Percentiles rank a stretch among this genome's conserved stretches.
These are phyloP conservation scores for Lachancea mirantina DNA, from an alignment of 805 yeast species.

Conservation along the genomic window DNA sequence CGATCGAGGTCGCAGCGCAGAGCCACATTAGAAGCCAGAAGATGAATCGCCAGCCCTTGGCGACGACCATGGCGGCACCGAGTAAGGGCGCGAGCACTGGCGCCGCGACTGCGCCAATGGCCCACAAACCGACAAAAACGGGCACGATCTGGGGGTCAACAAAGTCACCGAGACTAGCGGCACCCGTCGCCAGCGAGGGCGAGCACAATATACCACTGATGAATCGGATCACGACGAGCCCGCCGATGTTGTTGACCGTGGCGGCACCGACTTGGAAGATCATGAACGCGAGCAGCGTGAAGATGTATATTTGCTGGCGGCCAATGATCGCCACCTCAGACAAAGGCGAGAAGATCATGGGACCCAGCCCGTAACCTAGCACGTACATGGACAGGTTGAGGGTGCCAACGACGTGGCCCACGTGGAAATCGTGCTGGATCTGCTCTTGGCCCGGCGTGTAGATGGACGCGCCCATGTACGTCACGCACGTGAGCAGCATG, in stretches of 20 bases:
- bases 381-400: conserved; percentile 50
- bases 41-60: conserved; percentile 46
- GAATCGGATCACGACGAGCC: conserved; percentile 44
- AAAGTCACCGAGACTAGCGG: conserved; percentile 50
- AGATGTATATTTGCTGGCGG: conserved; percentile 43
- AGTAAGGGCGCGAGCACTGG: conserved; percentile 51
- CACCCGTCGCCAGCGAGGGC: conserved; percentile 53
- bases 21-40: conserved; percentile 45
- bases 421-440: conserved; percentile 40
- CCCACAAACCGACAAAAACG: conserved; percentile 44
- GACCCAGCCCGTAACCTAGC: conserved; percentile 56
- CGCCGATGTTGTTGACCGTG: conserved; percentile 42
- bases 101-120: conserved; percentile 47
- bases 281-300: conserved; percentile 41
- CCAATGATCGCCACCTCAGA: conserved; percentile 51
- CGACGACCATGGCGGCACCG: conserved; percentile 45
- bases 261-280: conserved; percentile 54
- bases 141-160: conserved; percentile 38
- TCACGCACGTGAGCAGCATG: conserved; percentile 42
- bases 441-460: conserved; percentile 44
- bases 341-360: conserved; percentile 51
- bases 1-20: conserved; percentile 33
- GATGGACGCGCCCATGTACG: conserved; percentile 52
- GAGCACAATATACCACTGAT: conserved; percentile 49
- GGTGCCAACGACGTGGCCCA: conserved; percentile 38